Evolutionary conservation across 2,329 filamentous ascomycete genomes (phyloP), one percentile per base, ranked within the genome.

Genomic region (Elsinoe fawcettii): DNA sequence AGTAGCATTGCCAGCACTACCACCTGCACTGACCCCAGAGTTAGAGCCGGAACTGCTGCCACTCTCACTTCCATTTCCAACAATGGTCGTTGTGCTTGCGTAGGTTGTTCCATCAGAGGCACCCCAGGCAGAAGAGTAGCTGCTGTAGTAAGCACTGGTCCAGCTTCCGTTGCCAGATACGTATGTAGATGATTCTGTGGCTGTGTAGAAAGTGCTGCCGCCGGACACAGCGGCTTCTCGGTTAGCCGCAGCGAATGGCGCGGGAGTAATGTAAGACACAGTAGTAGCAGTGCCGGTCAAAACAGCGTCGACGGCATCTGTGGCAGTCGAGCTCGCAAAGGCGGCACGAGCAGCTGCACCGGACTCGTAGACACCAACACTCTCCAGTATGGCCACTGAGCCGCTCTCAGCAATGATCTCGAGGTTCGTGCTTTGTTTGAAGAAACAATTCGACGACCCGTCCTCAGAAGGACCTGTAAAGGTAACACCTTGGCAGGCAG

Each of bases 401-500:
- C 66, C 62, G 12, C 66, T 66, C 9, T 57, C 32, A 11, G 63
- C 64, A 6, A 63, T 49, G 5, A 66, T 63, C 9, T 60, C 64
- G 11, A 57, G 59, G 20, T 66, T 64, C 11, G 63, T 63, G 11
- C 60, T 60, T 2, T 60, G 53, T 57, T 70, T 69, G 49, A 71
- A 56, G 60, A 69, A 67, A 56, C 69, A 71, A 49, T 69, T 69
- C 36, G 61, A 62, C 23, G 41, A 8, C 8, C 63, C 65, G 16
- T 62, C 55, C 22, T 53, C 49, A 27, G 61, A 60, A 5, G 60
- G 37, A n/a, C 60, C 56, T n/a, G 61, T 60, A 58, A 65, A 66
- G 62, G 64, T 69, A 4, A 64, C 65, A 34, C 65, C 67, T 57
- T 67, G 62, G 59, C 68, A 71, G n/a, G 66, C 64, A 1, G 65